Base-by-base conservation (phyloP, 2,329 filamentous ascomycete species). In the Penicillium glabrum region DNA sequence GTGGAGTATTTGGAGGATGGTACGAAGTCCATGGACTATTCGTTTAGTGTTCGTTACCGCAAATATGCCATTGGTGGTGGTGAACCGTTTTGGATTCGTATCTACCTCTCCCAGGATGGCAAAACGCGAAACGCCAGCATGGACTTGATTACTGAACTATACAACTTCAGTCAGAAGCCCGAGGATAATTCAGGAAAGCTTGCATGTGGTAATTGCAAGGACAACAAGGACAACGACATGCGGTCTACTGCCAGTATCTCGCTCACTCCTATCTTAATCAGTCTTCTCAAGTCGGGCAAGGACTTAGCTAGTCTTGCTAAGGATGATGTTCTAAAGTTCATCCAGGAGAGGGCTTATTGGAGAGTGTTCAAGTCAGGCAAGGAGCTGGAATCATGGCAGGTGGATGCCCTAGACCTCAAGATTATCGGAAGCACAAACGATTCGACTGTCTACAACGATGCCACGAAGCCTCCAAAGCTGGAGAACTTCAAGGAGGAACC, bases 21-120 rank as follows among this genome's bases (percentile, higher is more conserved):
- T 3, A 6, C 39, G 14, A 58, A 58, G 44, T 50, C 52, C n/a
- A 21, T 53, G 7, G 56, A 58, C 37, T 58, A 26, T 24, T 51
- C 52, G 8, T 58, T 58, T 26, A 58, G 56, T 45, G 24, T 58
- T 29, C 52, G 56, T 19, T 58, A 47, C 33, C 46, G 39, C 46
- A 58, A 58, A 41, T 58, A 51, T 43, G 56, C 31, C 93, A 65
- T 68, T 19, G 45, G 52, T 33, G 56, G 56, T 21, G 56, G 56
- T 26, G 56, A 54, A 14, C 56, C 56, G n/a, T 58, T 58, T 43
- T 58, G 56, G 56, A 44, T 58, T 29, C 46, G 48, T 1, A 21
- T 58, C 26, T 58, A 48, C 35, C 19, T 58, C 11, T 47, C 52
- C 10, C 43, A 51, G 24, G 52, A 58, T 19, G 46, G 31, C 23